Conservation (phyloP, 176 grass and related monocot genomes). For the Luzula sylvatica region DNA sequence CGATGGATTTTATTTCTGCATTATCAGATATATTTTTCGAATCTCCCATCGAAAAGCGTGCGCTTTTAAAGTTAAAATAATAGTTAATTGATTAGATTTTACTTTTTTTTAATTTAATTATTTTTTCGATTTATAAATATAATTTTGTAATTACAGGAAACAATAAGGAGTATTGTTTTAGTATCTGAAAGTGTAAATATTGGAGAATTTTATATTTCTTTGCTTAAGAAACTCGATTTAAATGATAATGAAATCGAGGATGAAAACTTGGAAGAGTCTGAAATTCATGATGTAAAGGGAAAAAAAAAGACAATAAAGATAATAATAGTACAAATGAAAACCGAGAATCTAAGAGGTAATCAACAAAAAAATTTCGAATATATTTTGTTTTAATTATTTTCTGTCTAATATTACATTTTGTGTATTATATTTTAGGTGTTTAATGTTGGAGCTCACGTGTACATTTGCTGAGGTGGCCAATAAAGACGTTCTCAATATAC, state of each 20-base stretch:
- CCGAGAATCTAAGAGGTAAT: conserved; percentile 43
- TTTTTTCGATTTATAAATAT: too few relatives aligned
- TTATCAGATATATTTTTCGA: conserved; percentile 52
- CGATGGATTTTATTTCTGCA: conserved; percentile 54
- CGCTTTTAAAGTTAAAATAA: conserved; percentile 53
- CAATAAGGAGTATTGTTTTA: conserved; percentile 53
- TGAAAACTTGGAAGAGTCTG: conserved; percentile 32
- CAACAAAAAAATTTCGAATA: conserved; percentile 9
- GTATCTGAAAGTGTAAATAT: conserved; percentile 46
- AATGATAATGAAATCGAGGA: conserved; percentile 31
- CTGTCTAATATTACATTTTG: background rate
- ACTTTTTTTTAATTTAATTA: too few relatives aligned
- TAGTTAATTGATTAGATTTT: too few relatives aligned
- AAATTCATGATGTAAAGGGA: conserved; percentile 21
- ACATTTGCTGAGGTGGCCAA: conserved; percentile 48
- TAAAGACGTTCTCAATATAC: conserved; percentile 48
- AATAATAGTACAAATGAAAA: conserved; percentile 18
- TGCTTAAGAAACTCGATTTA: conserved; percentile 53
- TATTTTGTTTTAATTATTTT: conserved; percentile 11
- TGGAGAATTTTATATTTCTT: conserved; percentile 55
- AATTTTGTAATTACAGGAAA: conserved; percentile 59
- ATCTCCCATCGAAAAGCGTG: conserved; percentile 61
- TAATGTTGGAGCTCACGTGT: conserved; percentile 41
- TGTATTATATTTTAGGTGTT: conserved; percentile 16
- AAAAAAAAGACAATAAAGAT: conserved; percentile 25